phyloP scores from a whole-genome alignment of 1,139 yeast genomes.

The Taphrina flavorubra region DNA sequence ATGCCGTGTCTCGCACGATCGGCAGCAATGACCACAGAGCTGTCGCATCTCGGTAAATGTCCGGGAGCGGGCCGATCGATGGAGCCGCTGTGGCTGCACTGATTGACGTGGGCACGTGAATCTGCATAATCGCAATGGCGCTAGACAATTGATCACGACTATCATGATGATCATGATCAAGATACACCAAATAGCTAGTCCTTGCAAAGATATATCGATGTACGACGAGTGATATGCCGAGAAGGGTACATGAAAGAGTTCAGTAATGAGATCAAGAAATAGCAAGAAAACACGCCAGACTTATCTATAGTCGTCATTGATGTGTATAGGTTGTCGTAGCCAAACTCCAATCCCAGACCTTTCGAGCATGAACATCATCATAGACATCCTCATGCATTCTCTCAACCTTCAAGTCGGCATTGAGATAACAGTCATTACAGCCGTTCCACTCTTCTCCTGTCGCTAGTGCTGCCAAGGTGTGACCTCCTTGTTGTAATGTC shows the following conservation, averaged over 20 bases:
- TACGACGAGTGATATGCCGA: no score
- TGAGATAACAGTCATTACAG: conserved; percentile 2
- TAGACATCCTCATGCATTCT: conserved; percentile 38
- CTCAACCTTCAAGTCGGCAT: conserved; percentile 9
- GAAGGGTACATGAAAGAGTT: no score
- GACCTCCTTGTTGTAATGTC: conserved; percentile 29
- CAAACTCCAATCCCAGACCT: conserved; percentile 33
- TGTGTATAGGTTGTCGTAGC: neutral
- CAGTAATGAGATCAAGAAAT: no score
- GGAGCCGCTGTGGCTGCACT: neutral
- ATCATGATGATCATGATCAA: no score
- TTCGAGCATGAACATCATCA: neutral
- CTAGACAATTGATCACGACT: no score
- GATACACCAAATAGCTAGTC: no score
- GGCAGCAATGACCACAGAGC: neutral
- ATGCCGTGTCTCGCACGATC: neutral
- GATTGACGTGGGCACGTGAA: no score
- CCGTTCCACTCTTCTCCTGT: conserved; percentile 9
- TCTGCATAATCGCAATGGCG: no score
- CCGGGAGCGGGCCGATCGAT: conserved; percentile 1
- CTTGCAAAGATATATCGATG: no score
- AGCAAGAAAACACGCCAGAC: no score
- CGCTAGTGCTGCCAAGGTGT: conserved; percentile 24
- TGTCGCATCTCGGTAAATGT: neutral
- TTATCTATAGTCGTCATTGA: no score